These are phyloP conservation scores for Trametes polyzona DNA, from an alignment of 1,284 basidiomycete species.

Conservation along the genomic window DNA sequence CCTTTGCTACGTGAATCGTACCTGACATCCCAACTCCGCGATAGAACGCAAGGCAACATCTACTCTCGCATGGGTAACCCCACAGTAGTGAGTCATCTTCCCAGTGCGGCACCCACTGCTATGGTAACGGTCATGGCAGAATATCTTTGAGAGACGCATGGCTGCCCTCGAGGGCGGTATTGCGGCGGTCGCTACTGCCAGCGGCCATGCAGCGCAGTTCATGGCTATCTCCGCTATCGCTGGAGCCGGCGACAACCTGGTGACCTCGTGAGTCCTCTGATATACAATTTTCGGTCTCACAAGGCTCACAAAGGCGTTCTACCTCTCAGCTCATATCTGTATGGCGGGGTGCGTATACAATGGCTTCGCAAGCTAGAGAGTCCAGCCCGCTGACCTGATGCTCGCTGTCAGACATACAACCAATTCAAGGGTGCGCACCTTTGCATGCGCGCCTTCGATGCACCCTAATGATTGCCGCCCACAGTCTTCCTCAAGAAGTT, in stretches of 20 bases:
- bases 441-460: not conserved
- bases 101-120: not conserved
- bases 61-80: constrained; percentile 85
- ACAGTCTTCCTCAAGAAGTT: constrained; percentile 78
- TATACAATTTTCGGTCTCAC: too few relatives aligned
- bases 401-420: constrained; percentile 68
- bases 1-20: not conserved
- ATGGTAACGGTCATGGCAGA: constrained; percentile 40
- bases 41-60: constrained; percentile 69
- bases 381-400: not conserved
- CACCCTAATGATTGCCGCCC: constrained; percentile 30
- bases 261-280: constrained; percentile 58
- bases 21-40: not conserved
- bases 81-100: constrained; percentile 61
- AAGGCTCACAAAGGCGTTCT: too few relatives aligned
- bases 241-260: constrained; percentile 77
- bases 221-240: constrained; percentile 74
- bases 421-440: constrained; percentile 74
- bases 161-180: constrained; percentile 84
- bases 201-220: constrained; percentile 84
- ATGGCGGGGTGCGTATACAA: constrained; percentile 60
- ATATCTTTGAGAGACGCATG: constrained; percentile 87
- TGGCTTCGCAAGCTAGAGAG: too few relatives aligned
- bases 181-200: constrained; percentile 79
- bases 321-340: constrained; percentile 67